phyloP scores from a whole-genome alignment of 768 basidiomycete genomes.

The Macrolepiota fuliginosa region DNA sequence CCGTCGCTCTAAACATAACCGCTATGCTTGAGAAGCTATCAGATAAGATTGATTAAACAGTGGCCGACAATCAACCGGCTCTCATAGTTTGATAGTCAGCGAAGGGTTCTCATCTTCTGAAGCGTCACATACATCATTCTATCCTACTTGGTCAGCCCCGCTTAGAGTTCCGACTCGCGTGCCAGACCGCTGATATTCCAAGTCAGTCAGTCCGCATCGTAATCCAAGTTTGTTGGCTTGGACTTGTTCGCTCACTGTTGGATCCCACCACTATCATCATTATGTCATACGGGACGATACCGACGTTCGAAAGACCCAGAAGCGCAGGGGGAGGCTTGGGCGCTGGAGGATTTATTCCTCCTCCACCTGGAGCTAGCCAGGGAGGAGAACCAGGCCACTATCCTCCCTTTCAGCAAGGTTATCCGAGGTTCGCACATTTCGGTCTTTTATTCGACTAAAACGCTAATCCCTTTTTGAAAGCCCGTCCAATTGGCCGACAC shows the following conservation, averaged over 20 bases:
- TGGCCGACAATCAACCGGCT: slow-evolving; percentile 2
- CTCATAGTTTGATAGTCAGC: not conserved
- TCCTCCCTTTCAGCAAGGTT: slow-evolving; percentile 13
- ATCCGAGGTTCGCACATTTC: slow-evolving; percentile 13
- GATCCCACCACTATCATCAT: not conserved
- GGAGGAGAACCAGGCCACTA: slow-evolving; percentile 26
- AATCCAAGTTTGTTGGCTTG: not conserved
- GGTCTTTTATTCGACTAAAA: not conserved
- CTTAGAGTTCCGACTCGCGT: not conserved
- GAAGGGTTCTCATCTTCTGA: not conserved
- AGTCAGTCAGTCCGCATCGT: not conserved
- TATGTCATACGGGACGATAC: slow-evolving; percentile 9
- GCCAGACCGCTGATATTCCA: not conserved
- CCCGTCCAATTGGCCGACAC: not conserved
- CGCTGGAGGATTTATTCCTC: slow-evolving; percentile 24
- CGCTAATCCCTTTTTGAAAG: slow-evolving; percentile 4
- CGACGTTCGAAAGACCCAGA: not conserved
- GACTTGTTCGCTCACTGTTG: not conserved
- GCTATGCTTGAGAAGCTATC: not conserved
- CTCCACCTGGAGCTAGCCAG: slow-evolving; percentile 29
- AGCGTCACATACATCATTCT: not conserved
- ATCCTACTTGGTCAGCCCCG: not conserved
- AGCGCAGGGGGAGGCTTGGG: not conserved
- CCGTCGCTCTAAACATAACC: not conserved
- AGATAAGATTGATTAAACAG: slow-evolving; percentile 5